Percentiles rank a stretch among this genome's conserved stretches.
phyloP scores from a whole-genome alignment of 225 moss, liverwort and hornwort species.

The Straminergon stramineum region DNA sequence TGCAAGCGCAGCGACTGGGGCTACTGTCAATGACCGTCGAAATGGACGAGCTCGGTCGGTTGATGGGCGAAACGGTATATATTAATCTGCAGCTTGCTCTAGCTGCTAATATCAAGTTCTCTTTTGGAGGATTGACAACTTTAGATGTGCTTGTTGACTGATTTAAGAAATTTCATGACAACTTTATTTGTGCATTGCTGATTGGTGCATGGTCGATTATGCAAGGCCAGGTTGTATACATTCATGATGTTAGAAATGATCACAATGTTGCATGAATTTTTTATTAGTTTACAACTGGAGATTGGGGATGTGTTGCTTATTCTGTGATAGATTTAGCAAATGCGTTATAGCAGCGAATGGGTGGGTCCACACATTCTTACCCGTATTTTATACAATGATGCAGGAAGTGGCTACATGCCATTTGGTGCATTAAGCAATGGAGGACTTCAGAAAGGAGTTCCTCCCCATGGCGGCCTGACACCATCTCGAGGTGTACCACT shows the following conservation, averaged over 20 bases:
- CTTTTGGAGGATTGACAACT: background rate
- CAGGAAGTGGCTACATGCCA: conserved; percentile 71
- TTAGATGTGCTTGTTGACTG: background rate
- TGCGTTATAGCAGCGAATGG: background rate
- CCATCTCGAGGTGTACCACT: conserved; percentile 53
- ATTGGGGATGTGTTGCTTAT: background rate
- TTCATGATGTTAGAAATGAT: background rate
- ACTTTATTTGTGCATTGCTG: background rate
- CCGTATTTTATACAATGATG: background rate
- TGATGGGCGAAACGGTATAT: conserved; percentile 73
- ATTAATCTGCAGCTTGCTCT: background rate
- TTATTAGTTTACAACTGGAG: background rate
- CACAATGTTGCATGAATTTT: background rate
- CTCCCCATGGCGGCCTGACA: conserved; percentile 51
- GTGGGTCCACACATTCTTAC: background rate
- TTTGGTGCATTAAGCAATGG: conserved; percentile 66
- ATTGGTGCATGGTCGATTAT: background rate
- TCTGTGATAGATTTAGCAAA: background rate
- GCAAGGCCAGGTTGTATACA: background rate
- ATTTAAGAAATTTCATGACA: background rate
- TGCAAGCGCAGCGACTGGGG: conserved; percentile 72
- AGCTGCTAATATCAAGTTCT: background rate
- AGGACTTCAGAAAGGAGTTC: conserved; percentile 55
- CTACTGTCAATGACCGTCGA: conserved; percentile 64
- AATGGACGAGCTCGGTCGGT: conserved; percentile 66